Base-by-base conservation (phyloP, 2,329 filamentous ascomycete genomes). In the Ploettnerulaceae sp. region DNA sequence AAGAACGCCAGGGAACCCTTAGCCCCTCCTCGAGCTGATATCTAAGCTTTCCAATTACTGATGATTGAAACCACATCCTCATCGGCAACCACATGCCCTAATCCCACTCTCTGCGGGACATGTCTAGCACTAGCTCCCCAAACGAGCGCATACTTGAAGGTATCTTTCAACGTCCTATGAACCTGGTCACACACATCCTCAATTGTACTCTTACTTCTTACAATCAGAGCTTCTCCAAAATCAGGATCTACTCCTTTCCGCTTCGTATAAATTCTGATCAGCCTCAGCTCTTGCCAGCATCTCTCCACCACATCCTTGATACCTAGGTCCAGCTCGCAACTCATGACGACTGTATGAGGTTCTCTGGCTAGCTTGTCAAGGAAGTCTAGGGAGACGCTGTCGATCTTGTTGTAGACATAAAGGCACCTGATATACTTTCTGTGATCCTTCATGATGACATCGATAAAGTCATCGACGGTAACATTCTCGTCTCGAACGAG, bases 331-430 rank as follows among this genome's bases (percentile, higher is more conserved):
- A 96, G 77, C 71, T 98, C 94, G 67, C 94, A 98, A 63, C 82
- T 89, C 93, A 98, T 98, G 64, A 98, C 91, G 20, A 86, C 89
- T 0, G 94, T 97, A 66, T 97, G 76, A 3, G 89, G 88, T 69
- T 98, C 94, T 51, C 89, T 83, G 4, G 94, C 93, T 17, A 98
- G 75, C 64, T 85, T 82, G 72, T 98, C 87, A 37, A 98, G 79
- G 69, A 94, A 95, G 65, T 96, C 89, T 56, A 98, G 79, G 32
- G 86, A 91, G 51, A 98, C 87, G 66, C 81, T 84, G 71, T 98
- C 93, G 70, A 98, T 95, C 72, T 98, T 98, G 84, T 98, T 98
- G 81, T 98, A 98, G 24, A 97, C 91, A 70, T 98, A 98, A 24
- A 98, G 76, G 64, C 88, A 84, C 66, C 60, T 81, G 73, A 98